phyloP scores from a whole-genome alignment of 2,329 filamentous ascomycete species.

The Penicillium thymicola region DNA sequence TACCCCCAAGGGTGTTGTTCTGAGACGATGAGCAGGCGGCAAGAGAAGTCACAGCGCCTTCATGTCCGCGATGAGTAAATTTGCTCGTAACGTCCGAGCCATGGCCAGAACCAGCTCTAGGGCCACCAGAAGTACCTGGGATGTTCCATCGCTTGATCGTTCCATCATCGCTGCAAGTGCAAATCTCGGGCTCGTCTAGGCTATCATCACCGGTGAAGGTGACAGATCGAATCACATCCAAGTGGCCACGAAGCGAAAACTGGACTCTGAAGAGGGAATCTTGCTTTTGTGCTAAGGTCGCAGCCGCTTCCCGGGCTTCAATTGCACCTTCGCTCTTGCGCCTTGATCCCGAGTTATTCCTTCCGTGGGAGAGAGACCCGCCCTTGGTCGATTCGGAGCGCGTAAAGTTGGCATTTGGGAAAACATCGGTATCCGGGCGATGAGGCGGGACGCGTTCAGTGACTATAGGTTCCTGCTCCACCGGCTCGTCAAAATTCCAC shows the following conservation, averaged over 20 bases:
- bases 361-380: constrained; percentile 65
- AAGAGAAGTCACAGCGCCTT: constrained; percentile 82
- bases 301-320: constrained; percentile 55
- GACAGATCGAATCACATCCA: constrained; percentile 89
- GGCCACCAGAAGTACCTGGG: constrained; percentile 70
- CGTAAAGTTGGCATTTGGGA: constrained; percentile 75
- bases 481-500: constrained; percentile 89
- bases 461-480: constrained; percentile 49
- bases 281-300: constrained; percentile 47
- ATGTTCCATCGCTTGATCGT: constrained; percentile 97
- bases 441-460: constrained; percentile 51
- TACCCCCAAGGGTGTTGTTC: constrained; percentile 86
- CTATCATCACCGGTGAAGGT: constrained; percentile 97
- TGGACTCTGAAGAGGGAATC: constrained; percentile 88
- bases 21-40: constrained; percentile 83
- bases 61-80: constrained; percentile 92
- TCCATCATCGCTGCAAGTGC: constrained; percentile 91
- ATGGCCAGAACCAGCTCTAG: constrained; percentile 57
- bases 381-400: constrained; percentile 71
- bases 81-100: constrained; percentile 90
- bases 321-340: constrained; percentile 60
- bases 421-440: constrained; percentile 80
- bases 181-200: constrained; percentile 89
- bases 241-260: constrained; percentile 85
- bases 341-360: constrained; percentile 76